These are phyloP conservation scores for Pseudogymnoascus sp. DNA, from an alignment of 2,329 filamentous ascomycete species.

Conservation along the genomic window DNA sequence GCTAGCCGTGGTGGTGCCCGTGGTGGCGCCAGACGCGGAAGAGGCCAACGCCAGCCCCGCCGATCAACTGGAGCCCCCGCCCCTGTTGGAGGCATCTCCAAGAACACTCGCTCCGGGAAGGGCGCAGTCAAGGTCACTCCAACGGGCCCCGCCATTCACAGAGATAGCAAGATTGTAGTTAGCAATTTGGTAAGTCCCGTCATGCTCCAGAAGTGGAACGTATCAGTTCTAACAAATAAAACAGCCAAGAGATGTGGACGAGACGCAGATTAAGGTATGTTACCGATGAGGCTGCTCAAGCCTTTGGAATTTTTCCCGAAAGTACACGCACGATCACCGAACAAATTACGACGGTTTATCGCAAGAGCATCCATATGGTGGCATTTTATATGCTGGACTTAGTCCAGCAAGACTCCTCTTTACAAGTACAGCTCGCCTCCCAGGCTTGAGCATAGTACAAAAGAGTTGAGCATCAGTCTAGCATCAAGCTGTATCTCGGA, in stretches of 20 bases:
- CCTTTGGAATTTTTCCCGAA: slow-evolving; percentile 67
- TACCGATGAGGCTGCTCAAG: slow-evolving; percentile 67
- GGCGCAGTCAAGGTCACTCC: slow-evolving; percentile 54
- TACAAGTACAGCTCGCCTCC: slow-evolving; percentile 18
- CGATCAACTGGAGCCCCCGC: slow-evolving; percentile 40
- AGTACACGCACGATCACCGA: slow-evolving; percentile 38
- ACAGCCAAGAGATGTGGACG: slow-evolving; percentile 91
- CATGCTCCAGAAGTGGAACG: not conserved
- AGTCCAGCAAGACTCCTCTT: slow-evolving; percentile 9
- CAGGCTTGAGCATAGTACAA: slow-evolving; percentile 29
- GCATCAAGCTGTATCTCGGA: slow-evolving; percentile 36
- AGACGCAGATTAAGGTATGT: slow-evolving; percentile 99
- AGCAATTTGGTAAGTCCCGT: slow-evolving; percentile 79
- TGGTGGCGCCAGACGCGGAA: slow-evolving; percentile 36
- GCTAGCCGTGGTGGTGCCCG: slow-evolving; percentile 15
- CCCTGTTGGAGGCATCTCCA: slow-evolving; percentile 82
- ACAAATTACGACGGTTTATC: slow-evolving; percentile 5
- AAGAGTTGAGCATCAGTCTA: slow-evolving; percentile 55
- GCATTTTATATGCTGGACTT: slow-evolving; percentile 9
- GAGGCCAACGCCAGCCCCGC: slow-evolving; percentile 36
- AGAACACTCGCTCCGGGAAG: slow-evolving; percentile 55
- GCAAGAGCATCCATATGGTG: slow-evolving; percentile 4
- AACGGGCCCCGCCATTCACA: slow-evolving; percentile 54
- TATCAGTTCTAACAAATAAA: slow-evolving; percentile 11
- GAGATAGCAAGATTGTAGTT: slow-evolving; percentile 95